Evolutionary conservation across 257 asterid species (phyloP).

Genomic region (Solanum verrucosum): DNA sequence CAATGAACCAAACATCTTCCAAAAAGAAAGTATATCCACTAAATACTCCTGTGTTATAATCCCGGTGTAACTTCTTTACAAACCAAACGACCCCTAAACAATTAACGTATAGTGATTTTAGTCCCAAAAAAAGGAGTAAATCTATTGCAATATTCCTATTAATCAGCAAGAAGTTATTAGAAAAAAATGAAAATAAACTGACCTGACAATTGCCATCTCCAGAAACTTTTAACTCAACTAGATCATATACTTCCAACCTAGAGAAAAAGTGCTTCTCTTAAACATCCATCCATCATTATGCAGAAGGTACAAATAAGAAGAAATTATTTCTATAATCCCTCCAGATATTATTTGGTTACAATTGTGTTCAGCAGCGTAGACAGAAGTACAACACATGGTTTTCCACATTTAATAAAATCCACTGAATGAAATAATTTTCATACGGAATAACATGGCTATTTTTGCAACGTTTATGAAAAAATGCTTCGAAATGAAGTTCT

Average conservation of each 20-base stretch:
- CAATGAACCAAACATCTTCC: not conserved
- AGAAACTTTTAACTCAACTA: constrained; percentile 63
- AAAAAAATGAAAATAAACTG: constrained; percentile 9
- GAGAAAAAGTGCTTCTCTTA: not conserved
- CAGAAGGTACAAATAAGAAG: not conserved
- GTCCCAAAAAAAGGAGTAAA: not conserved
- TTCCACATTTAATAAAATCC: not conserved
- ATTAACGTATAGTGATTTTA: not conserved
- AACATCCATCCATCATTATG: not conserved
- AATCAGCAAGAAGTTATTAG: not conserved
- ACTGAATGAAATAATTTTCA: not conserved
- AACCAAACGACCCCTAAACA: not conserved
- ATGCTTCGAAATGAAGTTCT: not conserved
- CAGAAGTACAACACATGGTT: not conserved
- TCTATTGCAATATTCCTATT: not conserved
- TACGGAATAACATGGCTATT: not conserved
- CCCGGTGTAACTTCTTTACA: not conserved
- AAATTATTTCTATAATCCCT: not conserved
- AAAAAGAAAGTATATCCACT: not conserved
- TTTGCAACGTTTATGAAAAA: not conserved
- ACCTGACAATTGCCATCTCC: constrained; percentile 99
- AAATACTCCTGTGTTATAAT: not conserved
- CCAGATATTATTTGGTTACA: not conserved
- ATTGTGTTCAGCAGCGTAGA: not conserved
- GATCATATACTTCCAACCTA: constrained; percentile 69